These are phyloP conservation scores for Spirogloea muscicola DNA, from an alignment of 139 green algal genomes.

Conservation along the genomic window DNA sequence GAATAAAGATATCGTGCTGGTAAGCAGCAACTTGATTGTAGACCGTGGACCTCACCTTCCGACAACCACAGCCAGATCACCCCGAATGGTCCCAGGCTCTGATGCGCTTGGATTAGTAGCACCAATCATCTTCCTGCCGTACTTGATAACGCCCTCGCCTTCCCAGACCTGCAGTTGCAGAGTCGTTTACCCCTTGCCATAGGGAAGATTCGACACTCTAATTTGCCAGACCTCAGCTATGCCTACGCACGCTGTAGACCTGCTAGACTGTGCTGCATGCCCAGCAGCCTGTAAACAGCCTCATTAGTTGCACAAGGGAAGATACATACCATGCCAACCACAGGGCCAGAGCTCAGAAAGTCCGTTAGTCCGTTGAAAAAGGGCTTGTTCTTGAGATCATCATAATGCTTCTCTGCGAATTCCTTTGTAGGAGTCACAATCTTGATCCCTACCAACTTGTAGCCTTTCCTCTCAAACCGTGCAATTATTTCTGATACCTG, in stretches of 20 bases:
- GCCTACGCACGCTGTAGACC: too few species aligned
- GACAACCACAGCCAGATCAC: slow-evolving; percentile 76
- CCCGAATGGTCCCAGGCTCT: slow-evolving; percentile 92
- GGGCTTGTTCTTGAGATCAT: slow-evolving; percentile 60
- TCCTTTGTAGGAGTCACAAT: slow-evolving; percentile 13
- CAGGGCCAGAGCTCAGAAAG: slow-evolving; percentile 68
- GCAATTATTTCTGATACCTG: slow-evolving; percentile 31
- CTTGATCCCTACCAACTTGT: slow-evolving; percentile 71
- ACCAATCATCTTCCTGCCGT: slow-evolving; percentile 84
- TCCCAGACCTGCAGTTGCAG: slow-evolving; percentile 94
- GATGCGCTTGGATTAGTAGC: slow-evolving; percentile 86
- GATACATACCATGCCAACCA: slow-evolving; percentile 62
- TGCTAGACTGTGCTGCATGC: too few species aligned
- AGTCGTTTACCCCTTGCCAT: slow-evolving; percentile 57
- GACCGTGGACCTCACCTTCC: slow-evolving; percentile 51
- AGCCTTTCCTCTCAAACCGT: slow-evolving; percentile 61
- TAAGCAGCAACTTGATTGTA: too few species aligned
- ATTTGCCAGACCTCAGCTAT: too few species aligned
- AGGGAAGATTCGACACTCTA: too few species aligned
- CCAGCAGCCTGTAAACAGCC: not conserved
- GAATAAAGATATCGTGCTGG: not conserved
- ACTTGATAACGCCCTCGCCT: slow-evolving; percentile 87
- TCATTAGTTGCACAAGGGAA: not conserved
- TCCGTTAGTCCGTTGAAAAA: slow-evolving; percentile 66
- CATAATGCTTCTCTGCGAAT: slow-evolving; percentile 64